Percentiles rank a stretch among this genome's conserved stretches.
phyloP scores from a whole-genome alignment of 2,329 filamentous ascomycete species.

The Aspergillus floridensis region DNA sequence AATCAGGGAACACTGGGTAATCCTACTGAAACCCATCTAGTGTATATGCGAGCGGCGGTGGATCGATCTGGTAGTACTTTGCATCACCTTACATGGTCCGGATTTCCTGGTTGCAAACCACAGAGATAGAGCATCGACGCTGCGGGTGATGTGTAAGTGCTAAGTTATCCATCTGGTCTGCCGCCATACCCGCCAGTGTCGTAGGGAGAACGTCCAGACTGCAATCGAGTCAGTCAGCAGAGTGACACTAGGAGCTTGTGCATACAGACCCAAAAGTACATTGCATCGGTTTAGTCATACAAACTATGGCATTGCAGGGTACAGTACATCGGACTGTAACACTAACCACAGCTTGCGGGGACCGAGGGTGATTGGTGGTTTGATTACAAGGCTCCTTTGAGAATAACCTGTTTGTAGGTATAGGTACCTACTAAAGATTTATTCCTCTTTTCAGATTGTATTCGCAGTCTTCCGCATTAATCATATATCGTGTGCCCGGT shows the following conservation, averaged over 20 bases:
- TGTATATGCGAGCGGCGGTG: neutral
- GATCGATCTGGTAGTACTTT: neutral
- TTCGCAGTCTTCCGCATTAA: neutral
- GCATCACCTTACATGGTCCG: neutral
- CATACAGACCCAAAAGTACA: neutral
- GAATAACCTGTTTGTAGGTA: neutral
- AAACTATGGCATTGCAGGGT: neutral
- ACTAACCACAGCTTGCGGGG: neutral
- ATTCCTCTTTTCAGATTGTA: neutral
- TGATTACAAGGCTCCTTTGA: neutral
- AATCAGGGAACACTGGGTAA: no score
- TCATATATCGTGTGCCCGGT: neutral
- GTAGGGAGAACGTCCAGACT: conserved; percentile 1
- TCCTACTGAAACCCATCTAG: no score
- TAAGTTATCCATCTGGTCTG: neutral
- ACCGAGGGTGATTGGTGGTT: neutral
- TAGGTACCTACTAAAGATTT: neutral
- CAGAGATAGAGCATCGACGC: neutral
- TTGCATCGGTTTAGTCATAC: neutral
- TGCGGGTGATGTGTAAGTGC: neutral
- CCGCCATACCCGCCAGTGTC: conserved; percentile 5
- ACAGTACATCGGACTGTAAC: neutral
- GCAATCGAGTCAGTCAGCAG: conserved; percentile 1
- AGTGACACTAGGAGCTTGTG: neutral
- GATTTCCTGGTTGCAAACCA: neutral